Evolutionary conservation across 2,329 filamentous ascomycete genomes (phyloP).

Genomic region (Ceratocystiopsis minuta): DNA sequence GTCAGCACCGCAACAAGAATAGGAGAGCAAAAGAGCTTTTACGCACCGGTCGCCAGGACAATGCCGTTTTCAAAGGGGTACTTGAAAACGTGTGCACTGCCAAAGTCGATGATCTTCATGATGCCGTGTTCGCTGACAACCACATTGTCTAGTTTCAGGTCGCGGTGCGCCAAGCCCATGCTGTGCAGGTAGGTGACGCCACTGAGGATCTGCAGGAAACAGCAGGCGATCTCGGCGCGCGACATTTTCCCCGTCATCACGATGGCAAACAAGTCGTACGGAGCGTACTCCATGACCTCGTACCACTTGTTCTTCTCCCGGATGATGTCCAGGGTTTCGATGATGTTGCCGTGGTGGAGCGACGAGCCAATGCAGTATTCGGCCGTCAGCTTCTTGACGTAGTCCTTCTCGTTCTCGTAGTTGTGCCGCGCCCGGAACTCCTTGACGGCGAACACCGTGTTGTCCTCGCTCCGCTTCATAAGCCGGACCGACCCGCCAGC

Average conservation of each 20-base stretch:
- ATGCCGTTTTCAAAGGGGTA: constrained; percentile 92
- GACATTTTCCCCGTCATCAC: constrained; percentile 99
- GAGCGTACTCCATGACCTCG: constrained; percentile 97
- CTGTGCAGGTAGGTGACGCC: constrained; percentile 89
- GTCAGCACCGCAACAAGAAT: background rate
- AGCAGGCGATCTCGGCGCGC: constrained; percentile 75
- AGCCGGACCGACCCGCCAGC: constrained; percentile 87
- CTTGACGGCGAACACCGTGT: constrained; percentile 90
- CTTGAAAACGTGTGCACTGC: constrained; percentile 87
- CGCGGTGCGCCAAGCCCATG: constrained; percentile 85
- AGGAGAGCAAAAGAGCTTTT: background rate
- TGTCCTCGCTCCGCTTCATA: constrained; percentile 85
- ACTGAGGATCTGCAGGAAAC: constrained; percentile 84
- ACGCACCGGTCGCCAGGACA: constrained; percentile 61
- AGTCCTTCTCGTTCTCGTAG: constrained; percentile 88
- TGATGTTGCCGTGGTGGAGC: constrained; percentile 92
- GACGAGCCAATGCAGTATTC: constrained; percentile 98
- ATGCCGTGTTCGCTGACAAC: constrained; percentile 92
- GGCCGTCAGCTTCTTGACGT: constrained; percentile 93
- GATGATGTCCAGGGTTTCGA: constrained; percentile 92
- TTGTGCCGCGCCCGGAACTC: constrained; percentile 84
- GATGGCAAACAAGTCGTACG: constrained; percentile 88
- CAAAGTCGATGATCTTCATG: constrained; percentile 99
- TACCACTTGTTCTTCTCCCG: constrained; percentile 92
- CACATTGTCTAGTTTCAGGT: constrained; percentile 93